Percentiles rank a stretch among this genome's conserved stretches.
Evolutionary conservation across 2,329 filamentous ascomycete species (phyloP).

Genomic region (Colletotrichum incanum): DNA sequence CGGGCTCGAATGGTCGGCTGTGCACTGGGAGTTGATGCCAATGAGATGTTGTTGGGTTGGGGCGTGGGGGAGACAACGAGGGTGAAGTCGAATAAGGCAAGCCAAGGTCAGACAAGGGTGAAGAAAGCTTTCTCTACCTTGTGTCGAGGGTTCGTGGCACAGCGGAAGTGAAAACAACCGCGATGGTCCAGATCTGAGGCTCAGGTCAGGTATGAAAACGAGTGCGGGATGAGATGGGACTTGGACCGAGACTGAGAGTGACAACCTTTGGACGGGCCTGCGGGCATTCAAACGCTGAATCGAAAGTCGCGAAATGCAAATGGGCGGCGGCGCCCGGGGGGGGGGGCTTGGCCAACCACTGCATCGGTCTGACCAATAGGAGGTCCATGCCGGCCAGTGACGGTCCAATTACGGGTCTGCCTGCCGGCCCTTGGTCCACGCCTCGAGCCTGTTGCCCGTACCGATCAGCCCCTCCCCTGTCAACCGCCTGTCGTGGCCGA

Average conservation of each 20-base stretch:
- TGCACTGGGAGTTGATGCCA: constrained; percentile 7
- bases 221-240: constrained; percentile 10
- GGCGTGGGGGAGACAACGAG: neutral
- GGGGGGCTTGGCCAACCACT: constrained; percentile 37
- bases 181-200: constrained; percentile 13
- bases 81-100: constrained; percentile 19
- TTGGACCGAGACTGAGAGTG: neutral
- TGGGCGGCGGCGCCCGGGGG: constrained; percentile 13
- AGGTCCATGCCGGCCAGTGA: neutral
- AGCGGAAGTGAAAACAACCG: neutral
- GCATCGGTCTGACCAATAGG: constrained; percentile 36
- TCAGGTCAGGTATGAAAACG: constrained; percentile 5
- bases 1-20: neutral
- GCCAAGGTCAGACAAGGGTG: neutral
- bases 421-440: constrained; percentile 14
- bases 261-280: constrained; percentile 17
- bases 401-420: constrained; percentile 26
- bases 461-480: constrained; percentile 30
- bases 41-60: constrained; percentile 7
- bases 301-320: constrained; percentile 31
- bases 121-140: neutral
- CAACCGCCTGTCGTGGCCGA: constrained; percentile 1
- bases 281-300: constrained; percentile 24
- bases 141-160: neutral
- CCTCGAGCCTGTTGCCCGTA: constrained; percentile 24